phyloP scores from a whole-genome alignment of 352 stramenopile genomes.

The Globisporangium nagaii region DNA sequence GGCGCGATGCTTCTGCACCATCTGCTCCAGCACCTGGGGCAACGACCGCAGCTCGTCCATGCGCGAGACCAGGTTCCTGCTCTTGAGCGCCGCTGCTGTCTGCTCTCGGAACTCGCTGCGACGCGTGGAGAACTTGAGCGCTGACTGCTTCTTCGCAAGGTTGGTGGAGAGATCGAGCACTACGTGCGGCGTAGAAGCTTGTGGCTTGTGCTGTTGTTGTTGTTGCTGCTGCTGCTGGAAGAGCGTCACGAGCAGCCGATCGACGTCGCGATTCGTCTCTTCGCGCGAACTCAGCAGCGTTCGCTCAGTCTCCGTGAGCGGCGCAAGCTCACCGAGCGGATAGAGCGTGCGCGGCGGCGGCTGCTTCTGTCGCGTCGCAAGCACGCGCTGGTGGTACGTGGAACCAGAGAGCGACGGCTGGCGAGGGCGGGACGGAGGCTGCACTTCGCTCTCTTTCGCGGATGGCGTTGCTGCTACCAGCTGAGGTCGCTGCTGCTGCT shows the following conservation, averaged over 20 bases:
- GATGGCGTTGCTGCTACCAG: conserved; percentile 4
- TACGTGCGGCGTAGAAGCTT: background rate
- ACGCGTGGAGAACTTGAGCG: conserved; percentile 27
- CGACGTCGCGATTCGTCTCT: conserved; percentile 34
- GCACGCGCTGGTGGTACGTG: conserved; percentile 36
- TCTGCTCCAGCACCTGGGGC: conserved; percentile 43
- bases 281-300: conserved; percentile 24
- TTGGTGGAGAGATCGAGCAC: background rate
- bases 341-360: conserved; percentile 1
- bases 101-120: conserved; percentile 45
- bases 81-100: conserved; percentile 43
- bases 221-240: conserved; percentile 20
- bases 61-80: conserved; percentile 40
- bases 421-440: conserved; percentile 14
- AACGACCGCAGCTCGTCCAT: conserved; percentile 53
- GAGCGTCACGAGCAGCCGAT: conserved; percentile 34
- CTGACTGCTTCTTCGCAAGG: conserved; percentile 6
- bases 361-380: conserved; percentile 11
- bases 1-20: conserved; percentile 25
- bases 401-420: conserved; percentile 26
- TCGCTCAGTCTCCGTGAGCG: conserved; percentile 25
- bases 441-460: conserved; percentile 1
- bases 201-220: background rate
- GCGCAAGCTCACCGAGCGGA: conserved; percentile 10
- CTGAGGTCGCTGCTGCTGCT: background rate